Evolutionary conservation across 1,284 basidiomycete genomes (phyloP).

Genomic region (Singerocomus inundabilis): DNA sequence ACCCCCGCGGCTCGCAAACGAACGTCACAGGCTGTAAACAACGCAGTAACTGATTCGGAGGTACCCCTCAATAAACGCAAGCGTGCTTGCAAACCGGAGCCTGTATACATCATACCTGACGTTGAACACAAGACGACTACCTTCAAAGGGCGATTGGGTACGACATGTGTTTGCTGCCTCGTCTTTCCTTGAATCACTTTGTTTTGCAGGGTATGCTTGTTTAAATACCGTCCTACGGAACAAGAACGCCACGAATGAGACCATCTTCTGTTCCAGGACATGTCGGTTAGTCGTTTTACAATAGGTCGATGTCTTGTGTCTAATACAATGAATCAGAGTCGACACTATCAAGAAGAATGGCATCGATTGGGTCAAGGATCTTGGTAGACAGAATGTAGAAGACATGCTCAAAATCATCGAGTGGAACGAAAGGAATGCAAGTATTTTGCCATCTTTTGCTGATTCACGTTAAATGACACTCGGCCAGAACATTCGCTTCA

Average conservation of each 20-base stretch:
- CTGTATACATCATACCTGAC: slow-evolving; percentile 71
- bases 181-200: not conserved
- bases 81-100: slow-evolving; percentile 50
- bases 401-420: slow-evolving; percentile 75
- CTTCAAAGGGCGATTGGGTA: slow-evolving; percentile 72
- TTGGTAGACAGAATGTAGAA: slow-evolving; percentile 72
- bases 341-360: slow-evolving; percentile 82
- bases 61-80: slow-evolving; percentile 38
- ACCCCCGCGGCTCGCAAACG: slow-evolving; percentile 2
- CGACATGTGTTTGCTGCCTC: slow-evolving; percentile 5
- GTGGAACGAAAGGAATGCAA: slow-evolving; percentile 81
- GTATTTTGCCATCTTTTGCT: slow-evolving; percentile 9
- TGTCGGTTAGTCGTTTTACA: slow-evolving; percentile 42
- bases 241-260: slow-evolving; percentile 56
- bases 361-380: slow-evolving; percentile 74
- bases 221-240: slow-evolving; percentile 80
- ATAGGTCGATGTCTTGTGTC: not conserved
- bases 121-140: slow-evolving; percentile 60
- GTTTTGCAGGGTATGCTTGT: slow-evolving; percentile 65
- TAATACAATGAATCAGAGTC: slow-evolving; percentile 43
- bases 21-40: slow-evolving; percentile 2
- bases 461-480: not conserved
- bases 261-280: slow-evolving; percentile 76
- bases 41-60: slow-evolving; percentile 14
- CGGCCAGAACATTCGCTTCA: slow-evolving; percentile 64